Percentiles rank a stretch among this genome's conserved stretches.
phyloP scores from a whole-genome alignment of 2,329 filamentous ascomycete species.

The Phoma sp. region DNA sequence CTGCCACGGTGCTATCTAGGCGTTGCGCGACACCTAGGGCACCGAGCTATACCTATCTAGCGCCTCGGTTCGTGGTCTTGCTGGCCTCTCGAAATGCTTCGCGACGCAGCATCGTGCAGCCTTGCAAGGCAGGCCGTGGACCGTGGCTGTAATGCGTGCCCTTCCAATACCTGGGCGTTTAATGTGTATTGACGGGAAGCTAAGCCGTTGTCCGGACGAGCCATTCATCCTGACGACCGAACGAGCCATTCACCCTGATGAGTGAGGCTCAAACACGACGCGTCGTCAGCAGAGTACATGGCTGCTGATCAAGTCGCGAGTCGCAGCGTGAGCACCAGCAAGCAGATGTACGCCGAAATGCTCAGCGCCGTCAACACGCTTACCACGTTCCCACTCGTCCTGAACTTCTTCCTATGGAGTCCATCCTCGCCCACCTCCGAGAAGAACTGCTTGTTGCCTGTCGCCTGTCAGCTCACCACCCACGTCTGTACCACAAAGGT shows the following conservation, averaged over 20 bases:
- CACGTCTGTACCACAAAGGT: background rate
- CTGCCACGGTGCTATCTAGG: constrained; percentile 6
- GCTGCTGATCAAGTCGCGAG: constrained; percentile 44
- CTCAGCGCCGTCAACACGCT: constrained; percentile 67
- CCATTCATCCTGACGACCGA: background rate
- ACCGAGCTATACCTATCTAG: background rate
- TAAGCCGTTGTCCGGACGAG: constrained; percentile 5
- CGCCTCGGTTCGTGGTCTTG: constrained; percentile 1
- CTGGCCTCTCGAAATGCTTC: background rate
- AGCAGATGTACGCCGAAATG: constrained; percentile 65
- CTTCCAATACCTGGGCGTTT: background rate
- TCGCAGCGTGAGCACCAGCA: constrained; percentile 65
- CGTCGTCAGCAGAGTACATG: constrained; percentile 4
- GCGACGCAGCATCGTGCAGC: constrained; percentile 1
- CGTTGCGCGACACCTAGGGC: background rate
- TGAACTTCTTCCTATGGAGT: constrained; percentile 65
- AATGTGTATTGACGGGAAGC: background rate
- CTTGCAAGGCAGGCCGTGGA: background rate
- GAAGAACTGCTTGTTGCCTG: constrained; percentile 89
- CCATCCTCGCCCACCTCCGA: constrained; percentile 66
- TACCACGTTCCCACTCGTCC: constrained; percentile 71
- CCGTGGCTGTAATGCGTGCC: background rate
- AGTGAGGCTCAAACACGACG: constrained; percentile 4
- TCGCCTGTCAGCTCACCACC: constrained; percentile 17
- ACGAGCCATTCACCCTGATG: background rate